Evolutionary conservation across 805 yeast genomes (phyloP), one percentile per base, ranked within the genome.

Genomic region (Monosporozyma siamensis): DNA sequence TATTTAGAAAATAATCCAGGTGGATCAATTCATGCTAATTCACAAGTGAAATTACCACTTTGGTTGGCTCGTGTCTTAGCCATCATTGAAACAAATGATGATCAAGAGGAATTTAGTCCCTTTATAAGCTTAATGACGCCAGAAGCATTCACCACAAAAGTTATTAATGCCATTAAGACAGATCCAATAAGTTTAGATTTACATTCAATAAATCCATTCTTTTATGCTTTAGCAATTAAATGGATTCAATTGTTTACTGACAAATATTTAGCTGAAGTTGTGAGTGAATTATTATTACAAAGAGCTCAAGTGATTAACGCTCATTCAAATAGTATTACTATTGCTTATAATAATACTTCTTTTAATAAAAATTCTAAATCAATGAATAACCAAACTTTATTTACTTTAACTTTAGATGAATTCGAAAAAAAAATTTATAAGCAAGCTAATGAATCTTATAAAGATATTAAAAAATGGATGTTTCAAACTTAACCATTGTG

Each of bases 31-130:
- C 49, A 47, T 30, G 52, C 75, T 51, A 79, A 77, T 26, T 70
- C 88, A 2, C 78, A 78, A 53, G 54, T 87, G 3, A 89, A 84
- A 44, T 68, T 90, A 20, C 97, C 97, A 0, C 61, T 88, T 23
- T 90, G 97, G 97, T 63, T 90, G 32, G 94, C 95, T 0, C 80
- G 80, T 45, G 74, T 82, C 1, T 64, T 89, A 25, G 95, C 95
- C 0, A 66, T 74, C 15, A 52, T 63, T 11, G 49, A 46, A 11
- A n/a, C 21, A 2, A 23, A 18, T 9, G 24, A 21, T 2, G 12
- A 21, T 3, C 14, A 20, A 17, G 63, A 55, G 15, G 59, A 54
- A 14, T 48, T 57, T 12, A 50, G 57, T 5, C 76, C 82, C 4
- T 84, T 86, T 51, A 67, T 86, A 5, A 80, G 77, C 39, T 67